These are phyloP conservation scores for Acer negundo DNA, from an alignment of 345 rosid species.

Conservation along the genomic window DNA sequence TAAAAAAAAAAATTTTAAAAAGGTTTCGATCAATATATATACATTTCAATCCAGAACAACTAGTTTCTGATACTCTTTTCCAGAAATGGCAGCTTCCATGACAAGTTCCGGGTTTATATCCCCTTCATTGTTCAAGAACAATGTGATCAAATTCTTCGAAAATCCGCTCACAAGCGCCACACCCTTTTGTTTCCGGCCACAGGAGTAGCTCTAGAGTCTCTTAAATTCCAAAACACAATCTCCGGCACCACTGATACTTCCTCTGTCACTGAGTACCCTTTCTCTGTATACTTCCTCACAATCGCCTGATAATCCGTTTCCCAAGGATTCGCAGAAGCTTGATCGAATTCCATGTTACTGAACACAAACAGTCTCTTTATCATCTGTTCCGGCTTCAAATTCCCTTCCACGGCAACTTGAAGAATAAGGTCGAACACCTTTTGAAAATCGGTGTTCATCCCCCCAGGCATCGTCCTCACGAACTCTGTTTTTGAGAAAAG, in stretches of 20 bases:
- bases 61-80: no score
- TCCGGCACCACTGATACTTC: constrained; percentile 49
- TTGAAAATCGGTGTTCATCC: constrained; percentile 40
- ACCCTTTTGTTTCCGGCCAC: constrained; percentile 41
- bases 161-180: constrained; percentile 23
- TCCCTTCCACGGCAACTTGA: constrained; percentile 46
- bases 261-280: no score
- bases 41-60: no score
- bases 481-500: constrained; percentile 36
- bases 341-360: constrained; percentile 69
- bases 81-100: constrained; percentile 39
- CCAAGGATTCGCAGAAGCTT: constrained; percentile 36
- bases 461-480: constrained; percentile 41
- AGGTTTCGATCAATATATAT: no score
- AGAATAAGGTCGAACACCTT: constrained; percentile 58
- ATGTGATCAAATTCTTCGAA: no score
- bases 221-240: constrained; percentile 68
- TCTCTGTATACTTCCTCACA: constrained; percentile 38
- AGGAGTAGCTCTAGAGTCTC: constrained; percentile 49
- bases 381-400: constrained; percentile 49
- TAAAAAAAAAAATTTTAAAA: no score
- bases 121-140: neutral
- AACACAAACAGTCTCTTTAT: constrained; percentile 60
- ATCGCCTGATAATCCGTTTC: constrained; percentile 54
- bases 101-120: neutral